These are phyloP conservation scores for Candida caryicola DNA, from an alignment of 805 yeast species.

Conservation along the genomic window DNA sequence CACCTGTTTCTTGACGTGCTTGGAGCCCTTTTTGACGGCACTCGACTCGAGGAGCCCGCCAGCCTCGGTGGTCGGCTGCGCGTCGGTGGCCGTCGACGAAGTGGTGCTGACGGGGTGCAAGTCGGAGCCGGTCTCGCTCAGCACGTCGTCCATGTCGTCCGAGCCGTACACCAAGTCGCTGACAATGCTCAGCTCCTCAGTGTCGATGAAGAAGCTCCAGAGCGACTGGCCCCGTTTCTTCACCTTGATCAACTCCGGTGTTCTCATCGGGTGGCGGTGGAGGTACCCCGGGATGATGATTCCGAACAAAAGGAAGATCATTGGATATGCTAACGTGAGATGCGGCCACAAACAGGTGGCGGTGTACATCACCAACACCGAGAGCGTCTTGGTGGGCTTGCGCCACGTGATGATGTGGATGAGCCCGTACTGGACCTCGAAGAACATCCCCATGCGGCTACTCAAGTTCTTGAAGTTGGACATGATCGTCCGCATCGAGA, in stretches of 20 bases:
- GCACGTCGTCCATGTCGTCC: slow-evolving; percentile 2
- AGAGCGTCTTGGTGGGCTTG: slow-evolving; percentile 65
- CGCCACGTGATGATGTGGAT: slow-evolving; percentile 71
- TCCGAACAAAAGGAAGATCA: slow-evolving; percentile 51
- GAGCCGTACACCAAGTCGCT: slow-evolving; percentile 27
- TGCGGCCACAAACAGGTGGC: slow-evolving; percentile 71
- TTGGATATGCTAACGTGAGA: slow-evolving; percentile 61
- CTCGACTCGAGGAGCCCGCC: slow-evolving; percentile 8
- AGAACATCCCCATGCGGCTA: slow-evolving; percentile 52
- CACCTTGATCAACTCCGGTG: slow-evolving; percentile 42
- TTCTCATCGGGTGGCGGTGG: slow-evolving; percentile 60
- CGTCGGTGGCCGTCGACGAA: slow-evolving; percentile 5
- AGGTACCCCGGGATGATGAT: slow-evolving; percentile 70
- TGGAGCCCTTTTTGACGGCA: slow-evolving; percentile 13
- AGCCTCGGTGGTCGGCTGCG: slow-evolving; percentile 1
- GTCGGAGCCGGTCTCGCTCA: too few species aligned
- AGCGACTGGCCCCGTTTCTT: slow-evolving; percentile 54
- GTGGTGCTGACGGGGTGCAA: slow-evolving; percentile 8
- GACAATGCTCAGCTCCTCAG: slow-evolving; percentile 31
- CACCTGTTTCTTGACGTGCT: slow-evolving; percentile 32
- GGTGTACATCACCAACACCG: slow-evolving; percentile 58
- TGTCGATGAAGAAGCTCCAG: slow-evolving; percentile 37
- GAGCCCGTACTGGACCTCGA: slow-evolving; percentile 59
- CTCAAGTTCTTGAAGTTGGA: slow-evolving; percentile 59
- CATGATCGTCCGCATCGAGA: slow-evolving; percentile 56